Percentiles rank a stretch among this genome's conserved stretches.
Evolutionary conservation across 1,284 basidiomycete species (phyloP).

Genomic region (Pisolithus thermaeus): DNA sequence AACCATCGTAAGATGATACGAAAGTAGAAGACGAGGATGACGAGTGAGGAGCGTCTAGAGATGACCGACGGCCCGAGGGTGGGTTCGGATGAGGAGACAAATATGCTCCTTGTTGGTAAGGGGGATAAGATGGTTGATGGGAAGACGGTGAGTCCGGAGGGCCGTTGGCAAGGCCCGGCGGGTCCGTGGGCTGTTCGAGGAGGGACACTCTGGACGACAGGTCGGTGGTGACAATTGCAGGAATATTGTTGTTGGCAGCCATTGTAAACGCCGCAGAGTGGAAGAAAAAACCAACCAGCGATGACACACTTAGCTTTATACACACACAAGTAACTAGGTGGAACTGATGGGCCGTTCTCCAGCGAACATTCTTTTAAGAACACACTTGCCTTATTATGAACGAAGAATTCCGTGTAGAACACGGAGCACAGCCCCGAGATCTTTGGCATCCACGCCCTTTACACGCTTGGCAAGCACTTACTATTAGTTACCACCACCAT

Average conservation of each 20-base stretch:
- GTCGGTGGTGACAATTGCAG: conserved; percentile 31
- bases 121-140: neutral
- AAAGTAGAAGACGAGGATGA: conserved; percentile 31
- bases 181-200: neutral
- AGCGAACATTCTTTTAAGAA: neutral
- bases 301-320: neutral
- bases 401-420: conserved; percentile 17
- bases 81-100: conserved; percentile 17
- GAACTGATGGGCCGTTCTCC: neutral
- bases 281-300: neutral
- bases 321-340: neutral
- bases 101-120: conserved; percentile 6
- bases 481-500: no score
- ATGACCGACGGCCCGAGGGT: conserved; percentile 11
- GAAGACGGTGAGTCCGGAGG: neutral
- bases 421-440: no score
- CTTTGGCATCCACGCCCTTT: conserved; percentile 7
- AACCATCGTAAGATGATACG: conserved; percentile 36
- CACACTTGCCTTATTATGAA: neutral
- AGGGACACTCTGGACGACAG: conserved; percentile 28
- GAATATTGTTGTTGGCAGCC: conserved; percentile 21
- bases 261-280: conserved; percentile 10
- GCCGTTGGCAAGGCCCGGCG: neutral
- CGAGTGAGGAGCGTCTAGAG: conserved; percentile 19
- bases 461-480: no score